Base-by-base conservation (phyloP, 345 rosid species). In the Erodium maritimum region DNA sequence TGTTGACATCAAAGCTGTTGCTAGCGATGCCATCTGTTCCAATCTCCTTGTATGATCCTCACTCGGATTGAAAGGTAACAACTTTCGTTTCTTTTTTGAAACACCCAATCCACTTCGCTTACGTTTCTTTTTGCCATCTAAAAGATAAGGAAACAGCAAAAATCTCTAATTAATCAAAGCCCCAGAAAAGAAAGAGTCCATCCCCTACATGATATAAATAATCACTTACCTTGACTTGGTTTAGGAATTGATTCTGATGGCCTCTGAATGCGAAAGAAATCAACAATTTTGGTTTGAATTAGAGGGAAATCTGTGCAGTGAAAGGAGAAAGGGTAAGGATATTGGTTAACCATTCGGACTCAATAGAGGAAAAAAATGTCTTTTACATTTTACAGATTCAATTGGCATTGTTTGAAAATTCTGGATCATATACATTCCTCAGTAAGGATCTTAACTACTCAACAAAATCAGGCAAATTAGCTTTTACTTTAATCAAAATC, bases 21-120 rank as follows among this genome's bases (percentile, higher is more conserved):
- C 99, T 5, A 93, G 81, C 17, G 99, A 84, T 23, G 91, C 89
- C 96, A 93, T 93, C 69, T 93, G 99, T 67, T 75, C 75, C 46
- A 89, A 61, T 60, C 85, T 83, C 65, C 83, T 67, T 17, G 69
- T 65, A 16, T 80, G 83, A 73, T 89, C 89, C 60, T 75, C 79
- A 12, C 75, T 73, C 56, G 99, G 90, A 59, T n/a, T 70, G 69
- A 75, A 89, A 1, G 88, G 82, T 65, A 93, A 71, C 46, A 89
- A 59, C 71, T 65, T 85, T 48, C 95, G 75, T 70, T 74, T 93
- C 81, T 79, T 93, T 70, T 93, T 93, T 23, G 86, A 80, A 73
- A 82, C 62, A 22, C 82, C 87, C 48, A 86, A 72, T 57, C 82
- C 63, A 9, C 80, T 67, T 5, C 83, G 82, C 68, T 77, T 74